phyloP scores from a whole-genome alignment of 1,284 basidiomycete genomes.

The Marasmius oreades region DNA sequence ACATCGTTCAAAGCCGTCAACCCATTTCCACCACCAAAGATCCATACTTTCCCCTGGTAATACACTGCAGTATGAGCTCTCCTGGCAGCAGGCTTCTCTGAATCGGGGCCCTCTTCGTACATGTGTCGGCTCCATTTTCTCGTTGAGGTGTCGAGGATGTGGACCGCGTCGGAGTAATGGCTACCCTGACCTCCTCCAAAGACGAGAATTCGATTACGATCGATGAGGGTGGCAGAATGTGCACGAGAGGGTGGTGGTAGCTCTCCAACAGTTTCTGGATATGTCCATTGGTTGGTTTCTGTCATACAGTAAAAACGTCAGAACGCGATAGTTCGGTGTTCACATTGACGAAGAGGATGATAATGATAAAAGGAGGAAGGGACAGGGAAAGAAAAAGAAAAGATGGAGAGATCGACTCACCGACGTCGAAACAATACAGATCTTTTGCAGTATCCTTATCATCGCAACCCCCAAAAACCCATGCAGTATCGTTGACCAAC shows the following conservation, averaged over 20 bases:
- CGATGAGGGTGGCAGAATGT: slow-evolving; percentile 85
- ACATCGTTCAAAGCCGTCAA: slow-evolving; percentile 86
- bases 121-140: slow-evolving; percentile 62
- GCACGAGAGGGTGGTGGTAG: slow-evolving; percentile 81
- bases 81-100: slow-evolving; percentile 58
- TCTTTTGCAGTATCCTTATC: slow-evolving; percentile 75
- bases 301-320: too few species aligned
- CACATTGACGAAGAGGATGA: neutral
- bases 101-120: slow-evolving; percentile 28
- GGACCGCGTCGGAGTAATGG: slow-evolving; percentile 73
- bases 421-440: slow-evolving; percentile 84
- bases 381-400: neutral
- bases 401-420: slow-evolving; percentile 34
- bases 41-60: slow-evolving; percentile 71
- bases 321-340: too few species aligned
- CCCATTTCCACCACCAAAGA: slow-evolving; percentile 93
- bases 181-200: slow-evolving; percentile 87
- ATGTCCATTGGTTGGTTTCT: slow-evolving; percentile 92
- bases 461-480: slow-evolving; percentile 90
- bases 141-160: slow-evolving; percentile 76
- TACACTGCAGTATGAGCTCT: slow-evolving; percentile 86
- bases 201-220: slow-evolving; percentile 68
- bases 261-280: slow-evolving; percentile 72
- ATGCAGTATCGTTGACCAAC: slow-evolving; percentile 77
- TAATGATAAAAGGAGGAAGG: neutral